Conservation (phyloP, 2,329 filamentous ascomycete genomes). For the Taxawa tesnikishii region DNA sequence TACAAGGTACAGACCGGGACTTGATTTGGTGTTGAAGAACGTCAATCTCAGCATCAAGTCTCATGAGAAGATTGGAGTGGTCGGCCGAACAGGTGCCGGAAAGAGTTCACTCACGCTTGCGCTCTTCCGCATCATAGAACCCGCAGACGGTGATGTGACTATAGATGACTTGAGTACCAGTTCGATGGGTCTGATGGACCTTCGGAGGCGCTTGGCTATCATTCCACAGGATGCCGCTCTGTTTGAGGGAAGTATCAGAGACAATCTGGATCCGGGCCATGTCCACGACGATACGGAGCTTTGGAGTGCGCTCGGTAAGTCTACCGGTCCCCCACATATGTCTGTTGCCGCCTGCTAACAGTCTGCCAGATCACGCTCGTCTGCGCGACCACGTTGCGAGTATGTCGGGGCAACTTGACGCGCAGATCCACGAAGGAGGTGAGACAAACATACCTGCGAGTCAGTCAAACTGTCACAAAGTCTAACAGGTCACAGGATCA, state of each 20-base stretch:
- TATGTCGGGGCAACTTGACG: conserved; percentile 85
- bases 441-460: conserved; percentile 29
- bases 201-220: conserved; percentile 81
- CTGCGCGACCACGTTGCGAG: conserved; percentile 77
- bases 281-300: conserved; percentile 94
- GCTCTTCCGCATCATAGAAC: conserved; percentile 91
- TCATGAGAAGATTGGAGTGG: conserved; percentile 95
- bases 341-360: conserved; percentile 12
- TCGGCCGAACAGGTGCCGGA: conserved; percentile 88
- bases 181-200: conserved; percentile 76
- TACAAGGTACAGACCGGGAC: conserved; percentile 76
- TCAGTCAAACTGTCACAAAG: not conserved
- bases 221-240: conserved; percentile 96
- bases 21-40: conserved; percentile 88
- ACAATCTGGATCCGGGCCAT: conserved; percentile 90
- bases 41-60: conserved; percentile 87
- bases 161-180: conserved; percentile 88
- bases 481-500: conserved; percentile 43
- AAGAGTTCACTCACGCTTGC: conserved; percentile 90
- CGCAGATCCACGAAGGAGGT: conserved; percentile 88
- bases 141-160: conserved; percentile 66
- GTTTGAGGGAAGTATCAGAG: conserved; percentile 84
- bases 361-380: conserved; percentile 66
- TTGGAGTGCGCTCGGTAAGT: conserved; percentile 85
- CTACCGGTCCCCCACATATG: conserved; percentile 6